phyloP scores from a whole-genome alignment of 2,329 filamentous ascomycete species.

The Beauveria sp. region DNA sequence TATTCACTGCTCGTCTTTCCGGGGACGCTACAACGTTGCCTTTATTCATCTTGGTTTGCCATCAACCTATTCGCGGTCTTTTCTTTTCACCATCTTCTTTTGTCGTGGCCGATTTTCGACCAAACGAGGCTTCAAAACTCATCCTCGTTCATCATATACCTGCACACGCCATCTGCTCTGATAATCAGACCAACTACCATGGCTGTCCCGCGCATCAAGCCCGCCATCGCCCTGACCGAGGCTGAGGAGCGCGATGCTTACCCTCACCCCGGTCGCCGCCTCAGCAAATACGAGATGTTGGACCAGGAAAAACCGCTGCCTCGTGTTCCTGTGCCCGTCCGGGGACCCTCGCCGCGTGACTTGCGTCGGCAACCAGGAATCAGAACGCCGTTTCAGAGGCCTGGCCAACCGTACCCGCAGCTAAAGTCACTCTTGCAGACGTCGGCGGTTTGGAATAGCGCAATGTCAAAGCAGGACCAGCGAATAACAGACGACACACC shows the following conservation, averaged over 20 bases:
- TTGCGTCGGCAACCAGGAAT: neutral
- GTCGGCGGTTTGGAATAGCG: neutral
- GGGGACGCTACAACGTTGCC: neutral
- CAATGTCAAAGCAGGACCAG: neutral
- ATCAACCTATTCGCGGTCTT: neutral
- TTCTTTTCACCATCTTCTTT: neutral
- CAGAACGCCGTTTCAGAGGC: neutral
- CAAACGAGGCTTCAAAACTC: too few species aligned
- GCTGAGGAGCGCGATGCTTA: conserved; percentile 7
- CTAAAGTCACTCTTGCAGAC: neutral
- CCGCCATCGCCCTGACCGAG: conserved; percentile 6
- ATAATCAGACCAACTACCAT: neutral
- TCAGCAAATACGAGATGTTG: conserved; percentile 2
- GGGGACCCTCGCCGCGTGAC: neutral
- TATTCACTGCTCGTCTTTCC: neutral
- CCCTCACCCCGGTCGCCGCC: conserved; percentile 9
- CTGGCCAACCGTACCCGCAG: neutral
- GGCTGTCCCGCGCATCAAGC: conserved; percentile 3
- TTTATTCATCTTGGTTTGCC: neutral
- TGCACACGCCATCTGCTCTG: neutral
- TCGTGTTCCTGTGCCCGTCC: neutral
- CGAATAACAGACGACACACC: neutral
- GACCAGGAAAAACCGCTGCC: conserved; percentile 2
- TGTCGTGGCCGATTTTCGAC: too few species aligned
- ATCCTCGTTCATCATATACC: neutral